A percentile compares a stretch with the other conserved stretches of the same genome.
Conservation (phyloP, 148 eudicot species). For the Chenopodium quinoa region DNA sequence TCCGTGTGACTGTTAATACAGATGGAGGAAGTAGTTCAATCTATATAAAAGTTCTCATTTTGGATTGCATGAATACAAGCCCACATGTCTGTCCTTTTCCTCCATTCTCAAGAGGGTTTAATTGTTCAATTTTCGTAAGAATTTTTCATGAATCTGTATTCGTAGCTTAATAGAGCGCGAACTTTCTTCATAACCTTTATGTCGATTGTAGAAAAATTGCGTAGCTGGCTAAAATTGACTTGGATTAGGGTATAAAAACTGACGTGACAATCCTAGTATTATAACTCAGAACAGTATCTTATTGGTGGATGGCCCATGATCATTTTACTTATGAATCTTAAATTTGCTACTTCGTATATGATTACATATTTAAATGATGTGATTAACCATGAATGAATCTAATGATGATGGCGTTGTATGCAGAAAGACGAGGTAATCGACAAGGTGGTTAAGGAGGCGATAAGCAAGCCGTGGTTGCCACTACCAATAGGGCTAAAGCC, state of each 20-base stretch:
- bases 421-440: slow-evolving; percentile 79
- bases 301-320: neutral
- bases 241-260: neutral
- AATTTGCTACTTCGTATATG: neutral
- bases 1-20: too few species aligned
- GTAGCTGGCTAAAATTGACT: neutral
- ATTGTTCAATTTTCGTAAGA: neutral
- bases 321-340: neutral
- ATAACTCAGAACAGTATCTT: neutral
- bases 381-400: too few species aligned
- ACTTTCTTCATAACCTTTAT: neutral
- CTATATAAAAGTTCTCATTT: neutral
- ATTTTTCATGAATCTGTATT: neutral
- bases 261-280: neutral
- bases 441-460: slow-evolving; percentile 79
- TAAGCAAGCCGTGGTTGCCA: slow-evolving; percentile 88
- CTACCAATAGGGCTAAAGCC: slow-evolving; percentile 78
- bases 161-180: neutral
- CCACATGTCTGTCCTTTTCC: neutral
- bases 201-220: neutral
- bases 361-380: too few species aligned
- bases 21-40: too few species aligned
- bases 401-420: slow-evolving; percentile 24
- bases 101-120: neutral
- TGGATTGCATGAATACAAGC: neutral